A percentile compares a stretch with the other conserved stretches of the same genome.
Evolutionary conservation across 2,329 filamentous ascomycete species (phyloP).

Genomic region (Myriosclerotinia curreyana): DNA sequence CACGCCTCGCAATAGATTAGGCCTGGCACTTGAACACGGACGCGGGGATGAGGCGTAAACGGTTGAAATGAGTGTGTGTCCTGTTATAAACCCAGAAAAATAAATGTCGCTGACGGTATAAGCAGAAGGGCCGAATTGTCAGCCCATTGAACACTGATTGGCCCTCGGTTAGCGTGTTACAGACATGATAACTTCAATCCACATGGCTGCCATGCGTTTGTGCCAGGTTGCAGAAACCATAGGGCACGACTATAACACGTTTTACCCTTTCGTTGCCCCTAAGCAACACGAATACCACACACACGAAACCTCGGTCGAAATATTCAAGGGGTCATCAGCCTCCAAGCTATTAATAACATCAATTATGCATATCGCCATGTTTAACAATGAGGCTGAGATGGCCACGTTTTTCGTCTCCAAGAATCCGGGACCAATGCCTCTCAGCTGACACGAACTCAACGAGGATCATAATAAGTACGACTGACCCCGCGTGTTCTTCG

Average conservation of each 20-base stretch:
- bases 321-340: background rate
- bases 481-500: background rate
- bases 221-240: background rate
- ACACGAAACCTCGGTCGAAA: slow-evolving; percentile 9
- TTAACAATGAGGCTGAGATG: slow-evolving; percentile 1
- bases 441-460: background rate
- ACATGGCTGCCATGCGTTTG: slow-evolving; percentile 13
- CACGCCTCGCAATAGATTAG: slow-evolving; percentile 4
- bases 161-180: background rate
- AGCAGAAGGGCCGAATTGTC: slow-evolving; percentile 5
- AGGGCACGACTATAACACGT: background rate
- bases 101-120: background rate
- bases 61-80: background rate
- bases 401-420: slow-evolving; percentile 12
- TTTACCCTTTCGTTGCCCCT: background rate
- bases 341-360: background rate
- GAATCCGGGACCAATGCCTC: background rate
- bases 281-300: background rate
- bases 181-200: background rate
- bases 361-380: slow-evolving; percentile 1
- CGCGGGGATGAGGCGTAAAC: background rate
- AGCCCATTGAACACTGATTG: background rate
- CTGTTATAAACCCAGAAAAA: background rate
- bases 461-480: background rate
- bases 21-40: background rate